Evolutionary conservation across 495 filamentous ascomycete species (phyloP), one percentile per base, ranked within the genome.

Genomic region (Tetracladium marchalianum): DNA sequence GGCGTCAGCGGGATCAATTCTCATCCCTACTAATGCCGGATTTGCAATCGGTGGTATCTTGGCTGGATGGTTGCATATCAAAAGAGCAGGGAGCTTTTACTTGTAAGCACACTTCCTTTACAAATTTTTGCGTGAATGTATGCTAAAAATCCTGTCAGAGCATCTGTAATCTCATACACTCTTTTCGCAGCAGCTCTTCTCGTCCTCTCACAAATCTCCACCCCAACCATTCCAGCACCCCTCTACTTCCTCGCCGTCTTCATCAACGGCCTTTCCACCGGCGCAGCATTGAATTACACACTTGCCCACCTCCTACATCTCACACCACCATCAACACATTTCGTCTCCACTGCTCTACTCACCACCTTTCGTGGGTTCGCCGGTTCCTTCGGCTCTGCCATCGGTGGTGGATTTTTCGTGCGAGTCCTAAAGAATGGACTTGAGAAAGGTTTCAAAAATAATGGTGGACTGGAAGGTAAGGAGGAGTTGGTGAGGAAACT

Each of bases 331-430:
- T 63, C 71, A 4, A 70, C 74, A 11, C 82, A 89, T 55, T 86
- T 81, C 51, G 77, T 90, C 49, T 78, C 80, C 15, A 84, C 76
- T 1, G 75, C 81, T 1, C 60, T 90, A 19, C 51, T 89, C 0
- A 73, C 81, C 6, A 89, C 82, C 4, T 85, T 85, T 53, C 67
- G 85, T 0, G 82, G 82, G 8, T 83, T 87, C 47, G 82, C 84
- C 1, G 84, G 81, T 2, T 78, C 72, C 46, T 89, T 88, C 50
- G 85, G 85, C 1, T 81, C 80, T 11, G 79, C 84, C 0, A 81
- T 87, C 15, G 85, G 85, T 6, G 85, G 85, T 1, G 85, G 85
- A 0, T 67, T 86, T 27, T 90, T 89, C 57, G 64, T 69, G 9
- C 72, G 85, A 2, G 65, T 75, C 6, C 57, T 89, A 35, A 69